Percentiles rank a stretch among this genome's conserved stretches.
phyloP scores from a whole-genome alignment of 2,329 filamentous ascomycete species.

The Claviceps paspali region DNA sequence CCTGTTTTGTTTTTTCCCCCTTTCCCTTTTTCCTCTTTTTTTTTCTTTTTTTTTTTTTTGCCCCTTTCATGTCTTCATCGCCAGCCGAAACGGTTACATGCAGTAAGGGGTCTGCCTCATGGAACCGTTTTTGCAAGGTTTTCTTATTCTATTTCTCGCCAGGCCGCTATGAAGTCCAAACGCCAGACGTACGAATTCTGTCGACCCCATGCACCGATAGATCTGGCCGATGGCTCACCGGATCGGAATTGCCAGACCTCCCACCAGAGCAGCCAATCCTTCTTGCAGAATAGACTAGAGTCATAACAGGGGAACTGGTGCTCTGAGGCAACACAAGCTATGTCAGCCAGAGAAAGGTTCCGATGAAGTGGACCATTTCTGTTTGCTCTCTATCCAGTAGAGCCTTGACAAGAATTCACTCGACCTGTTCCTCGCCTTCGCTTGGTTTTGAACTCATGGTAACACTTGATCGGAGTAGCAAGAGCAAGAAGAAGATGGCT shows the following conservation, averaged over 20 bases:
- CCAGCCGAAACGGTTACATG: constrained; percentile 1
- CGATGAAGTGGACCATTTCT: not conserved
- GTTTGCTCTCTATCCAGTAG: not conserved
- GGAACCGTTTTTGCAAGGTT: not conserved
- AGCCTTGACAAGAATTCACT: not conserved
- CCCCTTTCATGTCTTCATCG: not conserved
- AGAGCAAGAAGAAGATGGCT: no score
- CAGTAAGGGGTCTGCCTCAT: not conserved
- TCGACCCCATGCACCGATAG: not conserved
- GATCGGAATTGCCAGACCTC: not conserved
- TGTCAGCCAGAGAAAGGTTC: constrained; percentile 1
- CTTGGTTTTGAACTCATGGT: not conserved
- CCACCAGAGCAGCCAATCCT: not conserved
- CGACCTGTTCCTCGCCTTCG: not conserved
- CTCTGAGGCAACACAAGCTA: constrained; percentile 2
- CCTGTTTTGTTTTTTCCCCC: not conserved
- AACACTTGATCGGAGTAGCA: not conserved
- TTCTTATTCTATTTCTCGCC: constrained; percentile 1
- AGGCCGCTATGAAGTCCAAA: constrained; percentile 3
- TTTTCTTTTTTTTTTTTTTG: not conserved
- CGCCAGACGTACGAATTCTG: not conserved
- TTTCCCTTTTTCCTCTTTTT: not conserved
- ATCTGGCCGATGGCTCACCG: not conserved
- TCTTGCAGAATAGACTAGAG: not conserved
- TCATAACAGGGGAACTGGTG: not conserved